Base-by-base conservation (phyloP, 257 asterid species). In the Prunella vulgaris region DNA sequence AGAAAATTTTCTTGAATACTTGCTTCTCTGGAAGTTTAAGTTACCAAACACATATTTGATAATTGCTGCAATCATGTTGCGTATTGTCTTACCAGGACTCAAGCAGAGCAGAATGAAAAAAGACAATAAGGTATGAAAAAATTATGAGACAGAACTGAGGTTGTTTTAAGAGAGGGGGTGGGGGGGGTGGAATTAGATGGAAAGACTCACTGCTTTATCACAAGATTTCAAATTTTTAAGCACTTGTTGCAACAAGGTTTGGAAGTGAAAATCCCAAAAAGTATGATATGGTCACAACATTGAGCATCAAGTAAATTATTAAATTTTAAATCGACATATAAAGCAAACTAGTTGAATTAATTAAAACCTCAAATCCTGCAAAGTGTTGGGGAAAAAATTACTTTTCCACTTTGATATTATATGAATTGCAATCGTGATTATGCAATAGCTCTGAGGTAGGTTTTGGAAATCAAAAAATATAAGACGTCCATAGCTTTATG, bases 1-100 rank as follows among this genome's bases (percentile, higher is more conserved):
- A 68, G 51, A 57, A 38, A n/a, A 22, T 73, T 25, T 54, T 74
- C 64, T 14, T 56, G 60, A 30, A 51, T 33, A 67, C 53, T 73
- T 63, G 61, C 14, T 60, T 35, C 21, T 35, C 48, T 27, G 13
- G 22, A 13, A 56, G 17, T 57, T 24, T 48, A 10, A 51, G 68
- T 44, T 28, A 71, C 28, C 15, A n/a, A n/a, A n/a, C 44, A 66
- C 27, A 71, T 32, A 42, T 52, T 32, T 22, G 44, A 61, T 22
- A 72, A 65, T 57, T 56, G 57, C 37, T 61, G 30, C 42, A 58
- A 56, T 71, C 53, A 40, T 33, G 49, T 15, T n/a, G 53, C 20
- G 30, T 44, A 49, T 28, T 70, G 27, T 72, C 56, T 18, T 32
- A 33, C 38, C 38, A 33, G 38, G 38, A 33, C 10, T 33, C 35